Conservation (phyloP, 2,329 filamentous ascomycete genomes). For the Ophiostoma quercus region DNA sequence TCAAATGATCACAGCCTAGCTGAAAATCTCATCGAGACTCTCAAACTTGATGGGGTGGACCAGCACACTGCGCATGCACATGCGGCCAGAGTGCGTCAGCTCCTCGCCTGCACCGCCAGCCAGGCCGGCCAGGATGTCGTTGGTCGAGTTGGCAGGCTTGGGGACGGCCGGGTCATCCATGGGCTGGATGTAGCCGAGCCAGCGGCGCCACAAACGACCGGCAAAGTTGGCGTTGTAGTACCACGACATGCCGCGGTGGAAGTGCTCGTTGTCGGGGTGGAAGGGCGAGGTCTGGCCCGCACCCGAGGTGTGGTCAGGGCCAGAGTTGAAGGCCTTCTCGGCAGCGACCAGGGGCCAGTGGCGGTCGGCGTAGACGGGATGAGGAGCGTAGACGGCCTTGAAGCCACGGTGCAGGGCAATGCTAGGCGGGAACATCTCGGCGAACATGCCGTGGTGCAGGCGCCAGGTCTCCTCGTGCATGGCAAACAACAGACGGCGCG, state of each 20-base stretch:
- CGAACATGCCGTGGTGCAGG: conserved; percentile 66
- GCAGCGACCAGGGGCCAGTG: conserved; percentile 65
- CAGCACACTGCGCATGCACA: conserved; percentile 76
- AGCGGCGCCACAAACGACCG: conserved; percentile 70
- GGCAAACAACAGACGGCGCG: conserved; percentile 57
- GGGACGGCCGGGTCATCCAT: conserved; percentile 22
- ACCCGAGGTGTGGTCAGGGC: conserved; percentile 61
- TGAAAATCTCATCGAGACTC: conserved; percentile 32
- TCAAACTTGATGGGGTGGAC: conserved; percentile 75
- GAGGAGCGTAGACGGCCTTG: conserved; percentile 74
- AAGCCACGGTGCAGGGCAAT: conserved; percentile 69
- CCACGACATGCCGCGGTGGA: conserved; percentile 76
- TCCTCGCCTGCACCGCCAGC: conserved; percentile 45
- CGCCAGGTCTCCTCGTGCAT: conserved; percentile 72
- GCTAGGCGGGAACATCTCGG: conserved; percentile 71
- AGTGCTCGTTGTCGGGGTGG: conserved; percentile 67
- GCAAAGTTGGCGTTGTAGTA: conserved; percentile 79
- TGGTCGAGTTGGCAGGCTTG: conserved; percentile 40
- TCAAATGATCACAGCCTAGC: not conserved
- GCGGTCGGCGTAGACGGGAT: conserved; percentile 74
- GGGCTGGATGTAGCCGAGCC: conserved; percentile 58
- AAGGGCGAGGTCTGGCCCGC: conserved; percentile 56
- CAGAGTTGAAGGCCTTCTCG: conserved; percentile 73
- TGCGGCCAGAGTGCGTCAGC: conserved; percentile 54
- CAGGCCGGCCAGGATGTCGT: conserved; percentile 30